phyloP scores from a whole-genome alignment of 495 filamentous ascomycete species.

The Saxispiralis lemnorum region DNA sequence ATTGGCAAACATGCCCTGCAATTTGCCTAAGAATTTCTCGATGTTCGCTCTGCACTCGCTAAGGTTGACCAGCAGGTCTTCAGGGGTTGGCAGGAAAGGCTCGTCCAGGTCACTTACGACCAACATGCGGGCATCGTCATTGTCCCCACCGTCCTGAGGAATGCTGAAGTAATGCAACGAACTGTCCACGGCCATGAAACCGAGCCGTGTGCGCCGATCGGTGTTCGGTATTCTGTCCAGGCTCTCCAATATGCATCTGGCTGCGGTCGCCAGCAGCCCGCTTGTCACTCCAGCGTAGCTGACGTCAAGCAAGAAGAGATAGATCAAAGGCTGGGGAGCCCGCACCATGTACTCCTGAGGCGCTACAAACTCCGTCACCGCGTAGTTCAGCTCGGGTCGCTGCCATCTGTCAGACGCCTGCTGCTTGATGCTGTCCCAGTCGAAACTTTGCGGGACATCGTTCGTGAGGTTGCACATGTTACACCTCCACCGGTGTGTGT shows the following conservation, averaged over 20 bases:
- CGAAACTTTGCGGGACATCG: conserved; percentile 93
- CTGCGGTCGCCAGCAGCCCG: conserved; percentile 86
- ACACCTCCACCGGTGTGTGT: conserved; percentile 94
- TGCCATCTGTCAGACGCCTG: conserved; percentile 80
- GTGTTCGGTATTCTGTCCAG: conserved; percentile 94
- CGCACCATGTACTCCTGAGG: conserved; percentile 99
- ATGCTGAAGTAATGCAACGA: conserved; percentile 92
- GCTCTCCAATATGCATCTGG: conserved; percentile 86
- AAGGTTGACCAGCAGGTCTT: conserved; percentile 80
- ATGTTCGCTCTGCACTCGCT: conserved; percentile 79
- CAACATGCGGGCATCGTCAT: conserved; percentile 69
- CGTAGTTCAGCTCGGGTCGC: conserved; percentile 76
- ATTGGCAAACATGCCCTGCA: conserved; percentile 92
- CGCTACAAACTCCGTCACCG: conserved; percentile 90
- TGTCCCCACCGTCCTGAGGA: conserved; percentile 69
- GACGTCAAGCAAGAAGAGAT: conserved; percentile 92
- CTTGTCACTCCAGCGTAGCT: conserved; percentile 81
- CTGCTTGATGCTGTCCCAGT: conserved; percentile 86
- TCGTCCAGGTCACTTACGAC: conserved; percentile 93
- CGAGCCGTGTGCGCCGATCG: conserved; percentile 75
- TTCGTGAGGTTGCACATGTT: conserved; percentile 99
- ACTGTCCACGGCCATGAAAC: conserved; percentile 90
- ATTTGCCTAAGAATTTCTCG: conserved; percentile 73
- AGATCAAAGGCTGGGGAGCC: conserved; percentile 91
- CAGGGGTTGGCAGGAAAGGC: conserved; percentile 86